Evolutionary conservation across 352 stramenopile genomes (phyloP), one percentile per base, ranked within the genome.

Genomic region (Pythium chondricola): DNA sequence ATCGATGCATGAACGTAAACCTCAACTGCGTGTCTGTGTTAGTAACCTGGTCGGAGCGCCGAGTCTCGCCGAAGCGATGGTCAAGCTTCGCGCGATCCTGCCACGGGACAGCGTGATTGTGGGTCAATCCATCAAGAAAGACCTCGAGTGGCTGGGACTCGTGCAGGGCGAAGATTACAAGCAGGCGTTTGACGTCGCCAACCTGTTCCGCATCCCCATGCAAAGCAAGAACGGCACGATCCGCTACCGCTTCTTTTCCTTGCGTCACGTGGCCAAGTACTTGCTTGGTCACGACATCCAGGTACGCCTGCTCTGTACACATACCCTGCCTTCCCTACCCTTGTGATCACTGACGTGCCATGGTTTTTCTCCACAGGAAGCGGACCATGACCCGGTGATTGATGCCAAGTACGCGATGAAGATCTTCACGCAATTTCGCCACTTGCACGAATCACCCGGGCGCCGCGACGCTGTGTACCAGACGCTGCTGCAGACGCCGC

Each of bases 111-210:
- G 76, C 29, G 79, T 97, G 18, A 89, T 97, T 44, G 85, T 97
- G 33, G 89, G 89, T 9, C 89, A 97, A 57, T 92, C 82, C 21
- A 96, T 97, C 48, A 86, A 95, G 67, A 95, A 97, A 49, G 89
- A 97, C 56, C 68, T 96, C 11, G 78, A 94, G 36, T 97, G 89
- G 89, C 77, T 96, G 17, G 72, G 61, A 13, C 69, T 97, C 35
- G 65, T 88, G 52, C 77, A 88, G 32, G 79, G 74, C 8, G 67
- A 55, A 6, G 86, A 97, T 54, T 97, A 95, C 76, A 83, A 79
- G 54, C 63, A 71, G 18, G 81, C 86, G 50, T 90, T 94, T 20
- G 81, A 95, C 40, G 80, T 95, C 2, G 83, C 79, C 2, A 74
- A 89, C 27, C 64, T 95, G 6, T 95, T 95, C 56, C 74, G 83